Evolutionary conservation across 73 alveolate species (phyloP).

Genomic region (Tetrahymena thermophila): DNA sequence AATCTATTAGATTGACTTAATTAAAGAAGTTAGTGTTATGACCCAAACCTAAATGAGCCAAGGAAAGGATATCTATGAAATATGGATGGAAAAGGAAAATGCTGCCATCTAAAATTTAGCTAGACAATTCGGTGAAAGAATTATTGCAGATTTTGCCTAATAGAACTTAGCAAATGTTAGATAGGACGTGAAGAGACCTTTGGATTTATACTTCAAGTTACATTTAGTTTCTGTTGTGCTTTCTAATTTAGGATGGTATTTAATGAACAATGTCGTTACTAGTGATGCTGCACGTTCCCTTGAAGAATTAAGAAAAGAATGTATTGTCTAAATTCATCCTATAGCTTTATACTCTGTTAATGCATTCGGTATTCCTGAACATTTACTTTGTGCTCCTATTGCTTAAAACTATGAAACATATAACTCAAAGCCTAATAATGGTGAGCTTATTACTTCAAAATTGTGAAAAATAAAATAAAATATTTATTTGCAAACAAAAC

Average conservation of each 20-base stretch:
- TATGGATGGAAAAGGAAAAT: constrained; percentile 38
- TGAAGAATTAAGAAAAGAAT: neutral
- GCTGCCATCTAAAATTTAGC: constrained; percentile 38
- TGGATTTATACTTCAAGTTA: constrained; percentile 8
- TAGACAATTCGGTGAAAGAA: constrained; percentile 44
- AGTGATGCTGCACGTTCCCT: constrained; percentile 20
- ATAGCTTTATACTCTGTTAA: constrained; percentile 14
- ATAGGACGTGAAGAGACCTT: neutral
- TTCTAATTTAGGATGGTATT: constrained; percentile 18
- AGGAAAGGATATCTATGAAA: constrained; percentile 40
- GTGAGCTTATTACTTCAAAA: constrained; percentile 6
- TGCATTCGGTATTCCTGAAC: constrained; percentile 32
- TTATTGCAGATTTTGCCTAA: constrained; percentile 10
- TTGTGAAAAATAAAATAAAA: neutral
- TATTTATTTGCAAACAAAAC: too few species aligned
- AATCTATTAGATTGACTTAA: neutral
- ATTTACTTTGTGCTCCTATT: constrained; percentile 45
- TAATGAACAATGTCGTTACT: constrained; percentile 8
- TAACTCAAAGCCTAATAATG: constrained; percentile 21
- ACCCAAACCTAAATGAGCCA: constrained; percentile 2
- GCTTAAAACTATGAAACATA: constrained; percentile 38
- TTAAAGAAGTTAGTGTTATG: neutral
- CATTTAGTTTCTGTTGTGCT: constrained; percentile 12
- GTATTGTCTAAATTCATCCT: constrained; percentile 13
- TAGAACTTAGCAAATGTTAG: neutral